These are phyloP conservation scores for Inonotus hispidus DNA, from an alignment of 1,284 basidiomycete species.

Conservation along the genomic window DNA sequence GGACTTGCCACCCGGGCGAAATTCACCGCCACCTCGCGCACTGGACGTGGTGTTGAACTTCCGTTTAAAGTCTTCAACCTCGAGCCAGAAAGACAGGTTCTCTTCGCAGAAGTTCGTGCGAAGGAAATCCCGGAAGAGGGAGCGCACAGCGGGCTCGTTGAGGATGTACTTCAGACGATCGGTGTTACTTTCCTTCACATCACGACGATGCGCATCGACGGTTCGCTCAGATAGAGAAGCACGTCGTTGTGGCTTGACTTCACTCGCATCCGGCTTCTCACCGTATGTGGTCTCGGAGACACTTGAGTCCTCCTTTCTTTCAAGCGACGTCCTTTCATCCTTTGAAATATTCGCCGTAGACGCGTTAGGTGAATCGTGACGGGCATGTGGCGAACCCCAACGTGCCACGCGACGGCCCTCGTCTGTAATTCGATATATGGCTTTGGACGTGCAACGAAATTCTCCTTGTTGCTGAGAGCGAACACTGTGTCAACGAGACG, in stretches of 20 bases:
- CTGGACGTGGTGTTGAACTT: conserved; percentile 94
- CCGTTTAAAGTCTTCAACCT: conserved; percentile 95
- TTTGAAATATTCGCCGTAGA: conserved; percentile 56
- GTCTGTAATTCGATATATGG: conserved; percentile 91
- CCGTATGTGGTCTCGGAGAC: conserved; percentile 32
- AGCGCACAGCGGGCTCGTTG: conserved; percentile 86
- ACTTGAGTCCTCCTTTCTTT: conserved; percentile 42
- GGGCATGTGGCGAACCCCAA: conserved; percentile 53
- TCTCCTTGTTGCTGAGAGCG: conserved; percentile 75
- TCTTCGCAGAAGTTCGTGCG: conserved; percentile 96
- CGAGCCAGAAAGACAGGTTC: conserved; percentile 95
- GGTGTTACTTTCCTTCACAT: conserved; percentile 80
- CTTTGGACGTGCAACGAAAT: conserved; percentile 92
- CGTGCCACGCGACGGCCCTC: conserved; percentile 82
- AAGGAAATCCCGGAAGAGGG: conserved; percentile 92
- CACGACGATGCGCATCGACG: conserved; percentile 44
- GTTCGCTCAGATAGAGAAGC: conserved; percentile 73
- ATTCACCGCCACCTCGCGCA: conserved; percentile 63
- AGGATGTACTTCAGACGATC: conserved; percentile 90
- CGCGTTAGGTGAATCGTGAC: conserved; percentile 53
- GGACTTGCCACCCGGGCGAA: conserved; percentile 32
- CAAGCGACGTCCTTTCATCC: conserved; percentile 37
- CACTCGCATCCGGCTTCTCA: conserved; percentile 35
- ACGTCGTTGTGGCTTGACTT: conserved; percentile 70
- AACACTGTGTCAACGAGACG: conserved; percentile 17